A percentile compares a stretch with the other conserved stretches of the same genome.
Evolutionary conservation across 1,284 basidiomycete genomes (phyloP).

Genomic region (Leccinum fallax): DNA sequence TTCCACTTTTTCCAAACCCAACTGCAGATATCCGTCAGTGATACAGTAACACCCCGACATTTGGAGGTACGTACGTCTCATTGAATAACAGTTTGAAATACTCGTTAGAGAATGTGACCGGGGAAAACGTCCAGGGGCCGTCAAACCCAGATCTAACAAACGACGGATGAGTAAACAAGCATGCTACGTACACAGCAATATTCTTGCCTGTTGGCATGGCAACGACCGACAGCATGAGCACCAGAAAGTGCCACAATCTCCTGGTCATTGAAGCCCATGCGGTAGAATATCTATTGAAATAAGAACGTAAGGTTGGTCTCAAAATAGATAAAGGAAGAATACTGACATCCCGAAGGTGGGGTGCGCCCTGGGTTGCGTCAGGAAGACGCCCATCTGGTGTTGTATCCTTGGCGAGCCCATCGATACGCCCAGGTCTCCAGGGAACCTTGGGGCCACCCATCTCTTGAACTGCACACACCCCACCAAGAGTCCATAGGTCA

Average conservation of each 20-base stretch:
- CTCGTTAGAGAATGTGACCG: slow-evolving; percentile 87
- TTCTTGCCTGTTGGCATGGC: slow-evolving; percentile 74
- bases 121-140: slow-evolving; percentile 91
- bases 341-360: slow-evolving; percentile 81
- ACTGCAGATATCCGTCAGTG: slow-evolving; percentile 31
- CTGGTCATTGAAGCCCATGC: slow-evolving; percentile 97
- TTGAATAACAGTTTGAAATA: slow-evolving; percentile 88
- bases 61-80: slow-evolving; percentile 64
- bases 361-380: slow-evolving; percentile 82
- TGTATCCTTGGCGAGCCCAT: slow-evolving; percentile 74
- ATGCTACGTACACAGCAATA: too few relatives aligned
- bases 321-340: not conserved
- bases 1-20: slow-evolving; percentile 88
- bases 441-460: slow-evolving; percentile 83
- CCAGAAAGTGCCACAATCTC: slow-evolving; percentile 95
- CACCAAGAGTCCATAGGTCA: slow-evolving; percentile 92
- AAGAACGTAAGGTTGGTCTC: not conserved
- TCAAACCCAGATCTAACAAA: slow-evolving; percentile 77
- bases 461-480: slow-evolving; percentile 86
- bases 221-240: slow-evolving; percentile 94
- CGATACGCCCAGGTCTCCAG: slow-evolving; percentile 89
- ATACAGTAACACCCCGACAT: not conserved
- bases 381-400: slow-evolving; percentile 96
- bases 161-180: not conserved
- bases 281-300: slow-evolving; percentile 75